phyloP scores from a whole-genome alignment of 1,284 basidiomycete genomes.

The Microbotryum silenes-acaulis region DNA sequence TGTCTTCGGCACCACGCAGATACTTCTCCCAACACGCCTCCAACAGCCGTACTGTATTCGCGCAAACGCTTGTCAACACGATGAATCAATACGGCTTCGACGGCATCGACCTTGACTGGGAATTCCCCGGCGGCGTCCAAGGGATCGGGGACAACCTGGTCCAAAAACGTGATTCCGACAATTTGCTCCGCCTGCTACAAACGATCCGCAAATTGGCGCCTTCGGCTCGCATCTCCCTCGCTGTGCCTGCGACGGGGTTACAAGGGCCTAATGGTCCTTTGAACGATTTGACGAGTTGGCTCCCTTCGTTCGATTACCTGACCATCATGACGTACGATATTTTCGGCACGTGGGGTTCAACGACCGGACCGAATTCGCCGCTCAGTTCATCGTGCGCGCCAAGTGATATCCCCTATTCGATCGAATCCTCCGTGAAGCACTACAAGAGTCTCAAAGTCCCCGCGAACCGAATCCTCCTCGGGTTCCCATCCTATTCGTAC shows the following conservation, averaged over 20 bases:
- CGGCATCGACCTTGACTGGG: constrained; percentile 14
- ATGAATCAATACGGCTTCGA: constrained; percentile 20
- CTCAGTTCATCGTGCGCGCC: constrained; percentile 9
- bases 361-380: constrained; percentile 16
- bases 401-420: neutral
- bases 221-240: constrained; percentile 15
- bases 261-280: constrained; percentile 5
- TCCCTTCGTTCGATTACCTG: constrained; percentile 13
- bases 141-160: constrained; percentile 11
- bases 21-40: constrained; percentile 18
- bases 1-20: neutral
- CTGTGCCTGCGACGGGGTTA: constrained; percentile 3
- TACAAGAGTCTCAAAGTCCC: neutral
- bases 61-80: constrained; percentile 9
- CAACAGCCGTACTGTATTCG: constrained; percentile 12
- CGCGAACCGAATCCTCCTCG: constrained; percentile 11
- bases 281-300: constrained; percentile 6
- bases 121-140: constrained; percentile 7
- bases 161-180: constrained; percentile 11
- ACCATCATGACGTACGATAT: constrained; percentile 18
- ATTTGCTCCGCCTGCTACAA: constrained; percentile 22
- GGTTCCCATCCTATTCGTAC: constrained; percentile 19
- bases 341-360: constrained; percentile 13
- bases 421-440: neutral
- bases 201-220: constrained; percentile 12